Evolutionary conservation across 2,329 filamentous ascomycete genomes (phyloP).

Genomic region (Diaporthe australafricana): DNA sequence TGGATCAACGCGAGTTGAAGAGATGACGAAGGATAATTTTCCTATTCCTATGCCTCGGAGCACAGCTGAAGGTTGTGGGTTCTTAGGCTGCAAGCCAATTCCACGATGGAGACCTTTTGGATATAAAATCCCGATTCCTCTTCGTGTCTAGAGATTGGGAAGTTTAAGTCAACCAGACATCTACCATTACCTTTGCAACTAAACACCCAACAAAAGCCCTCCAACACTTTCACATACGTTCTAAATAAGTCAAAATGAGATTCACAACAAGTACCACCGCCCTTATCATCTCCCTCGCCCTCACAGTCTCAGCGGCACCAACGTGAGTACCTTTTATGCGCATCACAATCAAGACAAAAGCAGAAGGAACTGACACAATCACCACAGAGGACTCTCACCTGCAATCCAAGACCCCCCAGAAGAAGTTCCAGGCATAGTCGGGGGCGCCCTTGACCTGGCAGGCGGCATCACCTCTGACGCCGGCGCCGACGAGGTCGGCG

Average conservation of each 20-base stretch:
- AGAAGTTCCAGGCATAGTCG: neutral
- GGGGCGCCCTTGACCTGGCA: neutral
- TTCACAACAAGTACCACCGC: conserved; percentile 7
- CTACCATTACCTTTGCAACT: neutral
- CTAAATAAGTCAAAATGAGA: neutral
- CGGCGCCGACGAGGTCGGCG: conserved; percentile 1
- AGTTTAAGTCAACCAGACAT: too few relatives aligned
- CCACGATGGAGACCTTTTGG: neutral
- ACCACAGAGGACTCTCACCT: neutral
- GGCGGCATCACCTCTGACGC: conserved; percentile 3
- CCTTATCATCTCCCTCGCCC: neutral
- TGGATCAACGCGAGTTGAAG: neutral
- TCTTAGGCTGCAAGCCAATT: neutral
- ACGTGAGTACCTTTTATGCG: neutral
- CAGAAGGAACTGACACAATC: neutral
- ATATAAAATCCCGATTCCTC: neutral
- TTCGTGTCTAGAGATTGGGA: neutral
- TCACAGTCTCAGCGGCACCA: neutral
- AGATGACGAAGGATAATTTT: neutral
- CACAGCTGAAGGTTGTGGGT: neutral
- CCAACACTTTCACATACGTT: neutral
- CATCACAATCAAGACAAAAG: rapidly evolving
- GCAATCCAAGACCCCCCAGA: neutral
- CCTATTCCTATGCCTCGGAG: neutral
- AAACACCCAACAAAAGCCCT: too few relatives aligned